Evolutionary conservation across 2,329 filamentous ascomycete species (phyloP).

Genomic region (Domatiomyces globalis): DNA sequence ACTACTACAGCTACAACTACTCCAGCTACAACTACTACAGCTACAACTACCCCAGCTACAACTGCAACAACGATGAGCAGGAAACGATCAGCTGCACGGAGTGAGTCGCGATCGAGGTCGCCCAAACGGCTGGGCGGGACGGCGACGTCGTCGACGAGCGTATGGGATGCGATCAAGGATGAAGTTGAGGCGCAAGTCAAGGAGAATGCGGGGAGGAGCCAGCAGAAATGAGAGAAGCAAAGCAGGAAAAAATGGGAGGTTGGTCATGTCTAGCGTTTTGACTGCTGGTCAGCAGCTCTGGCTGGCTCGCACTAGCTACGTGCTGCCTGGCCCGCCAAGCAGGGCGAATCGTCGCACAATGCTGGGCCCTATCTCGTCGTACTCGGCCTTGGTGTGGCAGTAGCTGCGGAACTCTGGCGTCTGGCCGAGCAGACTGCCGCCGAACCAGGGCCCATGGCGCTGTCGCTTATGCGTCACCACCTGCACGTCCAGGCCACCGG

Average conservation of each 20-base stretch:
- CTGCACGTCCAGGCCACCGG: conserved; percentile 87
- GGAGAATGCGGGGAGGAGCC: background rate
- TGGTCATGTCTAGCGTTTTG: background rate
- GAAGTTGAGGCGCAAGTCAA: background rate
- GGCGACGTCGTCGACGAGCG: background rate
- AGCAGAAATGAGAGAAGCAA: background rate
- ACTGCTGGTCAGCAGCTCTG: too few relatives aligned
- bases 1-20: too few relatives aligned
- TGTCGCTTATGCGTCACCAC: conserved; percentile 97
- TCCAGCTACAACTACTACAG: too few relatives aligned
- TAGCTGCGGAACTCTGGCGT: conserved; percentile 98
- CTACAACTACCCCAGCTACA: too few relatives aligned
- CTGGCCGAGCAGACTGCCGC: conserved; percentile 87
- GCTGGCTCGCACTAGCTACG: conserved; percentile 20
- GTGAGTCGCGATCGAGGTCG: background rate
- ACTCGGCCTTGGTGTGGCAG: conserved; percentile 83
- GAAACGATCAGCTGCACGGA: background rate
- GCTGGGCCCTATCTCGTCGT: conserved; percentile 89
- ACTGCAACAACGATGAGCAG: background rate
- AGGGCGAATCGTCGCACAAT: conserved; percentile 92
- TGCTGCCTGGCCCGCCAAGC: conserved; percentile 68
- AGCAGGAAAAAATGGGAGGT: background rate
- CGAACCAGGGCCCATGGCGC: conserved; percentile 96
- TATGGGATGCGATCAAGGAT: background rate
- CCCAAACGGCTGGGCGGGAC: background rate